These are phyloP conservation scores for Globisporangium perplexum DNA, from an alignment of 352 stramenopile genomes.

Conservation along the genomic window DNA sequence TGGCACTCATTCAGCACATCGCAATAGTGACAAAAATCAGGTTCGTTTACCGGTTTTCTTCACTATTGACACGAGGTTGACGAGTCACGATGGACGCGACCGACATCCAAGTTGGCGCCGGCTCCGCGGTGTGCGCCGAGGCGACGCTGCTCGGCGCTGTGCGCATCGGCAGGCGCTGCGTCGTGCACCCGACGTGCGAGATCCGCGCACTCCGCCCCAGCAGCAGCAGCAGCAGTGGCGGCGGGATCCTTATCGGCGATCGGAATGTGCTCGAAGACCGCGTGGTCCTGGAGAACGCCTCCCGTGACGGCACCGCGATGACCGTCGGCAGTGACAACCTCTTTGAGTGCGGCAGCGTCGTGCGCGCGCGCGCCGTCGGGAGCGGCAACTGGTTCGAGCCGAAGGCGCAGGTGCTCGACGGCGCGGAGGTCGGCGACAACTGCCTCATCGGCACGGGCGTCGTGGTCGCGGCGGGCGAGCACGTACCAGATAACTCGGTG, in stretches of 20 bases:
- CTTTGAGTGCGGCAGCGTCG: slow-evolving; percentile 72
- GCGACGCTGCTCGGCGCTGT: slow-evolving; percentile 39
- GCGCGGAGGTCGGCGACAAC: slow-evolving; percentile 71
- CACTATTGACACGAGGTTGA: no score
- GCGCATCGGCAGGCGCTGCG: slow-evolving; percentile 30
- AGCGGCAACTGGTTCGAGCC: slow-evolving; percentile 76
- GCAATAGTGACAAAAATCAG: no score
- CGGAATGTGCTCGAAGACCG: slow-evolving; percentile 71
- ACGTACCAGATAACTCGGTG: slow-evolving; percentile 66
- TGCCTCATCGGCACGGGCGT: slow-evolving; percentile 81
- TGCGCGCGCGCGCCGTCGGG: slow-evolving; percentile 49
- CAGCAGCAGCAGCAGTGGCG: neutral
- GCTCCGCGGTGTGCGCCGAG: slow-evolving; percentile 41
- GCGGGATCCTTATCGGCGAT: slow-evolving; percentile 51
- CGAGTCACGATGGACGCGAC: no score
- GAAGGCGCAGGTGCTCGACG: slow-evolving; percentile 36
- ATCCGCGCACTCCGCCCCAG: slow-evolving; percentile 19
- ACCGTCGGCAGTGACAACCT: slow-evolving; percentile 60
- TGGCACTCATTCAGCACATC: no score
- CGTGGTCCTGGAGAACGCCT: slow-evolving; percentile 24
- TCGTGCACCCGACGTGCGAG: slow-evolving; percentile 41
- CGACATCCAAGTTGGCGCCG: slow-evolving; percentile 20
- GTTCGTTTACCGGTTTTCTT: no score
- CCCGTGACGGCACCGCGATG: slow-evolving; percentile 20
- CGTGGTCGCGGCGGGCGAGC: slow-evolving; percentile 54